Conservation (phyloP, 2,329 filamentous ascomycete genomes). For the Scedosporium minutisporum region DNA sequence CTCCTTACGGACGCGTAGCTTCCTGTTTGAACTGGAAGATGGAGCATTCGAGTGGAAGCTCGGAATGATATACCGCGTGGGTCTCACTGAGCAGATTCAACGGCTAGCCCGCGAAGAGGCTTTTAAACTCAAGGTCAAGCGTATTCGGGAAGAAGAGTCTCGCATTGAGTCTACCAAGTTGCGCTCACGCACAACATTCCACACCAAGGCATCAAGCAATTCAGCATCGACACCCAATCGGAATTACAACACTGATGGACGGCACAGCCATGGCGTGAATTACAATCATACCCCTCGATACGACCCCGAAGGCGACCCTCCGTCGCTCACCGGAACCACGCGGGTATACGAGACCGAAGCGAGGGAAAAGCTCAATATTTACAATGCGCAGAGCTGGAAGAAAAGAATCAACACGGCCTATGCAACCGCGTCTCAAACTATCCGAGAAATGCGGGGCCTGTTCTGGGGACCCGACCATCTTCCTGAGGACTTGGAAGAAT, state of each 20-base stretch:
- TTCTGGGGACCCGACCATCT: constrained; percentile 78
- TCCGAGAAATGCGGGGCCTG: constrained; percentile 66
- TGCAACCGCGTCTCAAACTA: constrained; percentile 58
- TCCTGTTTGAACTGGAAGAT: constrained; percentile 90
- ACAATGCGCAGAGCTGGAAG: constrained; percentile 90
- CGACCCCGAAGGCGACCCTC: constrained; percentile 60
- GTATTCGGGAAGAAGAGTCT: constrained; percentile 62
- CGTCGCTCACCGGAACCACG: constrained; percentile 25
- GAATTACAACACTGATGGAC: constrained; percentile 47
- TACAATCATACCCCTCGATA: constrained; percentile 36
- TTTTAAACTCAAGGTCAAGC: constrained; percentile 78
- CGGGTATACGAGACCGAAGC: constrained; percentile 71
- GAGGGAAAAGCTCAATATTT: constrained; percentile 60
- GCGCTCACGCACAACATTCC: constrained; percentile 44
- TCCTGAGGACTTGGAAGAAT: constrained; percentile 72
- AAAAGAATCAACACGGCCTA: constrained; percentile 74
- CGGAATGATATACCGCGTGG: constrained; percentile 84
- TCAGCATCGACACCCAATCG: constrained; percentile 29
- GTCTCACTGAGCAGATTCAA: constrained; percentile 81
- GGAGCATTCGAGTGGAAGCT: constrained; percentile 97
- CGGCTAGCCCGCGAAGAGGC: constrained; percentile 83
- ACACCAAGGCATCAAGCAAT: constrained; percentile 24
- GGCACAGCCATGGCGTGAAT: constrained; percentile 18
- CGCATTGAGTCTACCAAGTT: constrained; percentile 42
- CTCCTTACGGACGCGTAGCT: constrained; percentile 67